Conservation (phyloP, 495 filamentous ascomycete species). For the Chaetomium cochliodes region DNA sequence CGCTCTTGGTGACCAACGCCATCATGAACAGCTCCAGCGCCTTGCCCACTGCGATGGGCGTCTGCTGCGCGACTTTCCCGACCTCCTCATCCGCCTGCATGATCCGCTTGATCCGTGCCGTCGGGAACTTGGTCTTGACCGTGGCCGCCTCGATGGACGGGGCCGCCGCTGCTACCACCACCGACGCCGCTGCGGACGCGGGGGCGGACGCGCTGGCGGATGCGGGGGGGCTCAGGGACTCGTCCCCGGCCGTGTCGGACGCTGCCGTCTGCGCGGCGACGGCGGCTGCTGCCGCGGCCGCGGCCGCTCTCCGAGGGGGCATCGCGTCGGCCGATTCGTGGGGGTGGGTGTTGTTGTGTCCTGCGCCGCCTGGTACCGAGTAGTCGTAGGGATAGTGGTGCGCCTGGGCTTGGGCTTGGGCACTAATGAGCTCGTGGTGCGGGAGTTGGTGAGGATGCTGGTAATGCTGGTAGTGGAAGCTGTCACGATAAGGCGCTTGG, state of each 20-base stretch:
- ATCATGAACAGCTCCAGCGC: conserved; percentile 98
- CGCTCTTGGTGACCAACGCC: conserved; percentile 79
- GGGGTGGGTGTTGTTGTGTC: background rate
- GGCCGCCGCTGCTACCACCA: background rate
- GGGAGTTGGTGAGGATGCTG: conserved; percentile 15
- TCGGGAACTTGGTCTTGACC: conserved; percentile 94
- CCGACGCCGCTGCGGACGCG: conserved; percentile 19
- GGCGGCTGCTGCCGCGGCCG: conserved; percentile 23
- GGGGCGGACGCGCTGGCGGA: conserved; percentile 18
- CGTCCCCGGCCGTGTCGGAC: background rate
- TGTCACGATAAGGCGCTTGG: conserved; percentile 4
- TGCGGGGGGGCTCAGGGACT: conserved; percentile 11
- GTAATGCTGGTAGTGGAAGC: conserved; percentile 5
- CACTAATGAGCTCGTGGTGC: conserved; percentile 4
- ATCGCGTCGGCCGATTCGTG: conserved; percentile 8
- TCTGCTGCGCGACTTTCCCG: conserved; percentile 96
- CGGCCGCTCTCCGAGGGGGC: conserved; percentile 23
- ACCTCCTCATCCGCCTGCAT: conserved; percentile 99
- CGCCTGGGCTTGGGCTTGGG: conserved; percentile 10
- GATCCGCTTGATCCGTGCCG: conserved; percentile 96
- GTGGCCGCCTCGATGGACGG: conserved; percentile 55
- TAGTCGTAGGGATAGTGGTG: conserved; percentile 8
- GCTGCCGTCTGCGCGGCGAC: conserved; percentile 7
- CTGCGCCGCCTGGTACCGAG: background rate
- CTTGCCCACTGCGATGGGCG: conserved; percentile 91